Base-by-base conservation (phyloP, 2,329 filamentous ascomycete species). In the Lachnellula subtilissima region DNA sequence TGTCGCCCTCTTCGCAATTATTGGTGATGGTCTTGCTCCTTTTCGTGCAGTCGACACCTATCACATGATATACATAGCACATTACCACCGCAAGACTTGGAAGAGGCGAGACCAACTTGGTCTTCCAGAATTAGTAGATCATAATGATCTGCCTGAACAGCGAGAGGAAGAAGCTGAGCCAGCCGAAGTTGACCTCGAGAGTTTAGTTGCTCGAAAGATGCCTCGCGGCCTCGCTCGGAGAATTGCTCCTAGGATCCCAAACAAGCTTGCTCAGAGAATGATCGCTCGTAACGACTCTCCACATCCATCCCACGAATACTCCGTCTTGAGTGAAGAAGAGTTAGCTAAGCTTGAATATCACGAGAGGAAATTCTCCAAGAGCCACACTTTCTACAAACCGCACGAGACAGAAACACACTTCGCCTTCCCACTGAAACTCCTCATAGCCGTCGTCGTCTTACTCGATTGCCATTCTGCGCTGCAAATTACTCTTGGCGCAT, bases 371-470 rank as follows among this genome's bases (percentile, higher is more conserved):
- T 87, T 94, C 67, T 81, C 87, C 68, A 91, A 88, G 65, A 90
- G 86, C 0, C 90, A 95, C 70, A 92, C 88, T 4, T 95, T 93
- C 72, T 95, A 94, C 78, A 91, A 91, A 64, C 89, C 90, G 0
- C 87, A 94, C 70, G 90, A 95, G 71, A 94, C 90, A 0, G 78
- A 84, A 48, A 94, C 90, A 0, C 90, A 95, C 67, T 80, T 84
- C 67, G 86, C 89, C 0, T 95, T 94, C 61, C 89, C 89, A 0
- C 75, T 91, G 1, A 79, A 81, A 45, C 77, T 90, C 12, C 83
- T 94, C 45, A 78, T 93, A 45, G 83, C 87, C 57, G 85, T 92
- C 55, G 86, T 93, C 22, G 76, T 89, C 4, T 75, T 95, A 2
- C 78, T 93, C 4, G 90, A 95, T 70, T 85, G 81, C 58, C 90